These are phyloP conservation scores for Vinca major DNA, from an alignment of 305 asterid genomes.

Conservation along the genomic window DNA sequence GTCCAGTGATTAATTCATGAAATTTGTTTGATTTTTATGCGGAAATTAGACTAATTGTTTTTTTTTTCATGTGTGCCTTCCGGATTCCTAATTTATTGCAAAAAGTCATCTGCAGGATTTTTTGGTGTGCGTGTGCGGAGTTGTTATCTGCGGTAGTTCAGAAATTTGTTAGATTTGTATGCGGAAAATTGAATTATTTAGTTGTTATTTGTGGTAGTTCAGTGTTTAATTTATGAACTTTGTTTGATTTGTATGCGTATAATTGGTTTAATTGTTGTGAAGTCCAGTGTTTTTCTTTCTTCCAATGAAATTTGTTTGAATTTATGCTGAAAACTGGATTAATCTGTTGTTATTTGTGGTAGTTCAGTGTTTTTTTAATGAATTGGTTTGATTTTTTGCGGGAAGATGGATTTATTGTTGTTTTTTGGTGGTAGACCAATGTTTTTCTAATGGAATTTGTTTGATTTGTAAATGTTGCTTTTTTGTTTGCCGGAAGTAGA, in stretches of 20 bases:
- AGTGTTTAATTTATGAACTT: neutral
- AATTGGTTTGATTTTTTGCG: no score
- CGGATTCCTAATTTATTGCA: neutral
- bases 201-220: neutral
- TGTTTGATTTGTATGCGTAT: neutral
- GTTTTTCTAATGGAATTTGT: neutral
- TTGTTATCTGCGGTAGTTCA: neutral
- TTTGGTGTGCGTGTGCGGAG: neutral
- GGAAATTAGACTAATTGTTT: no score
- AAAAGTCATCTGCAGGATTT: neutral
- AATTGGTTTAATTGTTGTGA: slow-evolving; percentile 9
- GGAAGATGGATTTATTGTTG: no score
- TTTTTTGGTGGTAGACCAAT: neutral
- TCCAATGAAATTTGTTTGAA: no score
- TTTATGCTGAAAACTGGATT: no score
- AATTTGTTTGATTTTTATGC: no score
- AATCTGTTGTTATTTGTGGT: neutral
- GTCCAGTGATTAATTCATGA: no score
- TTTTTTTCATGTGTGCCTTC: neutral
- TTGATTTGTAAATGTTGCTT: neutral
- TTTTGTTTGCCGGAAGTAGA: slow-evolving; percentile 2
- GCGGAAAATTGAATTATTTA: slow-evolving; percentile 8
- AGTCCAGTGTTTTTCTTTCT: no score
- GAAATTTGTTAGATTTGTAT: neutral
- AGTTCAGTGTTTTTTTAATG: no score